These are phyloP conservation scores for Trypanosoma platydactyli DNA, from an alignment of 208 protist species.

Conservation along the genomic window DNA sequence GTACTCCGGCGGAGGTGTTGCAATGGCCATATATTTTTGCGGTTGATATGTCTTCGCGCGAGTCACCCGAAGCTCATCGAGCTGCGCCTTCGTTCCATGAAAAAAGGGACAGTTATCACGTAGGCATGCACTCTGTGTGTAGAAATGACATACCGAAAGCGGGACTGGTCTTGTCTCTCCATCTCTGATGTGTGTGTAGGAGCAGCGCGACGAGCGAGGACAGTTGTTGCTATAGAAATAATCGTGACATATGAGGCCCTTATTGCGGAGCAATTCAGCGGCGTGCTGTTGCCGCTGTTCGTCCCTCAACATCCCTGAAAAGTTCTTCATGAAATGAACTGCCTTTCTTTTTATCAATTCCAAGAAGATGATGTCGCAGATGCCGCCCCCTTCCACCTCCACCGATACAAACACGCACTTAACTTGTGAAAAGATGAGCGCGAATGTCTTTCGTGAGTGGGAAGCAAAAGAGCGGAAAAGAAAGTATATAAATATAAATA, in stretches of 20 bases:
- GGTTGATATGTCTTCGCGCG: constrained; percentile 50
- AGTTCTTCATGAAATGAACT: neutral
- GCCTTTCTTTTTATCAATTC: neutral
- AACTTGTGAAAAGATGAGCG: too few species aligned
- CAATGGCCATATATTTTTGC: constrained; percentile 77
- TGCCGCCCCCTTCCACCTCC: too few species aligned
- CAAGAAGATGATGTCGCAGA: too few species aligned
- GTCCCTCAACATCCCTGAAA: neutral
- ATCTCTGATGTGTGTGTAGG: constrained; percentile 76
- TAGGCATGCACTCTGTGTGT: constrained; percentile 60
- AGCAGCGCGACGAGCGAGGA: constrained; percentile 44
- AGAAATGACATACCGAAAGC: constrained; percentile 69
- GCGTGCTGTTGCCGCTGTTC: constrained; percentile 11
- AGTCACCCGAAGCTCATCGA: constrained; percentile 49
- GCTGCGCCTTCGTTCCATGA: constrained; percentile 60
- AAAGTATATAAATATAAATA: too few species aligned
- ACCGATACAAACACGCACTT: too few species aligned
- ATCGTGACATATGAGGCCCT: constrained; percentile 67
- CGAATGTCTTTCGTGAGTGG: too few species aligned
- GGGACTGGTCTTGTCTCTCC: constrained; percentile 63
- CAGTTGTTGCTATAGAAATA: constrained; percentile 43
- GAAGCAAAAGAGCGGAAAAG: too few species aligned
- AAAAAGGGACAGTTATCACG: constrained; percentile 76
- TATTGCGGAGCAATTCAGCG: constrained; percentile 65
- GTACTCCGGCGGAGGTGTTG: constrained; percentile 47